phyloP scores from a whole-genome alignment of 352 stramenopile genomes.

The Globisporangium polare region DNA sequence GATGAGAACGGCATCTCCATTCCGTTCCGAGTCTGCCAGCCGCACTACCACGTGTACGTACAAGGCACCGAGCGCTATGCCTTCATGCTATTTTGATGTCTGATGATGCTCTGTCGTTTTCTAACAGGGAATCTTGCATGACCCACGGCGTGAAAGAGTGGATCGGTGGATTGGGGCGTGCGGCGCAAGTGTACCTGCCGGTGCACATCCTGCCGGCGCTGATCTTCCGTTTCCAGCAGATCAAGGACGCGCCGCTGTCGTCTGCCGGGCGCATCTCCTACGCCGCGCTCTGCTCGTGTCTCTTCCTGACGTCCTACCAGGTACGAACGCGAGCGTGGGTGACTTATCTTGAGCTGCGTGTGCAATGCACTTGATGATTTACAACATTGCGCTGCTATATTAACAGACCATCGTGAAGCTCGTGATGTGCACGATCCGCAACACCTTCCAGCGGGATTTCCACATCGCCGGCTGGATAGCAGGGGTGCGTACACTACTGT shows the following conservation, averaged over 20 bases:
- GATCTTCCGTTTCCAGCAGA: slow-evolving; percentile 68
- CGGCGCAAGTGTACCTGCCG: slow-evolving; percentile 74
- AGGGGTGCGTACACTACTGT: slow-evolving; percentile 36
- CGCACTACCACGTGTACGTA: slow-evolving; percentile 82
- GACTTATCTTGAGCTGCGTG: not conserved
- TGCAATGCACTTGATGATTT: not conserved
- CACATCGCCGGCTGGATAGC: slow-evolving; percentile 35
- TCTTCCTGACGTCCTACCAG: slow-evolving; percentile 83
- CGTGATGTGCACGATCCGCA: slow-evolving; percentile 66
- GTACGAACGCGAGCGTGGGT: slow-evolving; percentile 18
- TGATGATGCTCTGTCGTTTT: too few species aligned
- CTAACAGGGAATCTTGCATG: slow-evolving; percentile 82
- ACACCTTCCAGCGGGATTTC: slow-evolving; percentile 67
- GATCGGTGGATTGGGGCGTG: slow-evolving; percentile 60
- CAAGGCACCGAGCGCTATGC: too few species aligned
- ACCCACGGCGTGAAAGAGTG: slow-evolving; percentile 77
- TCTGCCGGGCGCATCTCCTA: slow-evolving; percentile 50
- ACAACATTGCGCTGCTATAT: not conserved
- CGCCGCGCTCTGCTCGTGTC: slow-evolving; percentile 68
- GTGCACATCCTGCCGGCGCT: slow-evolving; percentile 77
- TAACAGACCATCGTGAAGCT: slow-evolving; percentile 66
- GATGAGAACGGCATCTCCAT: slow-evolving; percentile 33
- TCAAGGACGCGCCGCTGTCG: slow-evolving; percentile 43
- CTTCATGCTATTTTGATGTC: too few species aligned
- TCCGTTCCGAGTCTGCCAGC: slow-evolving; percentile 72